Base-by-base conservation (phyloP, 2,329 filamentous ascomycete species). In the Colletotrichum sp. region DNA sequence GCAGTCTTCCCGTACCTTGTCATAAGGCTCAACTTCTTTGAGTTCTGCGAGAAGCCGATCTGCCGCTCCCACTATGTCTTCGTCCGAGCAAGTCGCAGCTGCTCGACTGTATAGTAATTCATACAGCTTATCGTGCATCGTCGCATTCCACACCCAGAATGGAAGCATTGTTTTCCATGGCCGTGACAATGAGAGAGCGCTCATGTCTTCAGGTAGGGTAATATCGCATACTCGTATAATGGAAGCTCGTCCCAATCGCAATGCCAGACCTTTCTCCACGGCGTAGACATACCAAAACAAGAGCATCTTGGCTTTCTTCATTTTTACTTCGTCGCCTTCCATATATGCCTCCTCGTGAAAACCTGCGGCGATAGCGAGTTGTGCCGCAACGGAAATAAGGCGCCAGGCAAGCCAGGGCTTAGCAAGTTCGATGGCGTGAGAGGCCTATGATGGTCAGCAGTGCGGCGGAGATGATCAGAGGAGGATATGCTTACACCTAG, bases 221-320 rank as follows among this genome's bases (percentile, higher is more conserved):
- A 91, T 89, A 73, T 91, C 90, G 76, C 87, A 90, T 77, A 90
- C 90, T 63, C 90, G 89, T 38, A 94, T 89, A 8, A 87, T 84
- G 0, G 90, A 87, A 0, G 90, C 86, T 16, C 91, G 88, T 0
- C 92, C 92, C 3, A 93, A 84, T 4, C 91, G 86, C 55, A 94
- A 84, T 0, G 90, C 88, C 13, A 94, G 83, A 3, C 87, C 87
- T 74, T 90, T 92, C 77, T 93, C 90, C 14, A 92, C 83, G 9
- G 89, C 87, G 79, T 93, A 93, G 1, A 87, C 80, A 38, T 78
- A 78, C 89, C 88, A 90, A 75, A 90, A 90, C 7, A 89, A 77
- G 9, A 71, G 52, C 12, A 24, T 52, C 14, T 71, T 65, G 5
- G 12, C 16, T 8, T 30, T 58, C 7, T 32, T 58, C 0, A 18